Conservation (phyloP, 257 asterid species). For the Lavandula angustifolia region DNA sequence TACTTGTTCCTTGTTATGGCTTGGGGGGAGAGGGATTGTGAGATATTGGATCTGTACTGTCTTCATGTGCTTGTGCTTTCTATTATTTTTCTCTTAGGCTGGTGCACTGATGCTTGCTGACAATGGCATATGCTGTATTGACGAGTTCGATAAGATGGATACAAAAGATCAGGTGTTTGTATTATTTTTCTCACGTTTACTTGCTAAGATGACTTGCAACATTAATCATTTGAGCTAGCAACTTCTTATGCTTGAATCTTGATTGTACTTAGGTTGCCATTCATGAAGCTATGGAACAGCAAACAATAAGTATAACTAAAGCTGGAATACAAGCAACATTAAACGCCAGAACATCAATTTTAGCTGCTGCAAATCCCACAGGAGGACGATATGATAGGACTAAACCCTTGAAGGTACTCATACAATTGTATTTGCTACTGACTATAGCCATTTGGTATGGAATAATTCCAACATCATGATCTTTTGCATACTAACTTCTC, state of each 20-base stretch:
- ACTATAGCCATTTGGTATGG: background rate
- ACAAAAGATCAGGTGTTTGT: constrained; percentile 83
- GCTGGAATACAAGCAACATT: constrained; percentile 99
- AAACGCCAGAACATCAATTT: constrained; percentile 95
- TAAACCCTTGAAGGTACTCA: constrained; percentile 87
- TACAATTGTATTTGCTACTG: constrained; percentile 2
- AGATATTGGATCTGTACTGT: constrained; percentile 6
- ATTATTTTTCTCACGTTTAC: background rate
- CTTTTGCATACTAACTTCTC: constrained; percentile 29
- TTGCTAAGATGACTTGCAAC: constrained; percentile 4
- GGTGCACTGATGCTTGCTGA: constrained; percentile 99
- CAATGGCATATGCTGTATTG: constrained; percentile 96
- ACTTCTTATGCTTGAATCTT: constrained; percentile 26
- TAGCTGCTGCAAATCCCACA: constrained; percentile 98
- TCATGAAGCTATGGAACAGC: constrained; percentile 99
- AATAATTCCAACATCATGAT: constrained; percentile 4
- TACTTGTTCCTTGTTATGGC: constrained; percentile 5
- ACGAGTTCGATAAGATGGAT: constrained; percentile 99
- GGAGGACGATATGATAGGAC: constrained; percentile 99
- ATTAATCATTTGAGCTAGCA: constrained; percentile 24
- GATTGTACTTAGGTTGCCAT: constrained; percentile 76
- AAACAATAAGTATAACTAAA: constrained; percentile 97
- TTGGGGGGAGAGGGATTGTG: background rate
- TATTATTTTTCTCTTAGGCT: constrained; percentile 58
- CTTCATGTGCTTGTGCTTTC: background rate